These are phyloP conservation scores for Fusarium metavorans DNA, from an alignment of 2,329 filamentous ascomycete species.

Conservation along the genomic window DNA sequence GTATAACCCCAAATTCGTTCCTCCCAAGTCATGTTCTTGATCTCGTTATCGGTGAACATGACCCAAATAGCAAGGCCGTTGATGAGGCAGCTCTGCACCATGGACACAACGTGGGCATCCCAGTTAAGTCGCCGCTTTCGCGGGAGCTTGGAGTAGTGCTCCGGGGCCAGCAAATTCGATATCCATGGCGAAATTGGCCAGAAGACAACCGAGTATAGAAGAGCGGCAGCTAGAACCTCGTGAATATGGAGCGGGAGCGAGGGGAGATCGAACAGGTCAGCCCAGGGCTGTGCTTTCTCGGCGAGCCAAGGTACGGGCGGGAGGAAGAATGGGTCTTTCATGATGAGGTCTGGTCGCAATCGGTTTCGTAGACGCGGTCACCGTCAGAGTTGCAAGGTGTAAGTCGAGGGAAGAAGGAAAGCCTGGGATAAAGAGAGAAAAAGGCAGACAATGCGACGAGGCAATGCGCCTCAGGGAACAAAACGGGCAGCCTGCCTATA, in stretches of 20 bases:
- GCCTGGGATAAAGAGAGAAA: constrained; percentile 1
- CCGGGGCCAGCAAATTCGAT: constrained; percentile 71
- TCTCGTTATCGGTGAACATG: constrained; percentile 76
- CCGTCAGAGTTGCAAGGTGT: background rate
- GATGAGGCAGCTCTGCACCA: constrained; percentile 81
- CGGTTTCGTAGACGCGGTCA: background rate
- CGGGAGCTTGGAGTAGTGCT: constrained; percentile 72
- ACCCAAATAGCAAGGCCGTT: constrained; percentile 80
- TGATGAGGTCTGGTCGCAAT: constrained; percentile 50
- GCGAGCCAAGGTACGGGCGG: constrained; percentile 69
- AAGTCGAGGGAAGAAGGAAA: background rate
- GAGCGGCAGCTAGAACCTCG: constrained; percentile 75
- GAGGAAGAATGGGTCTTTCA: constrained; percentile 81
- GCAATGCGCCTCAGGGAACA: constrained; percentile 14
- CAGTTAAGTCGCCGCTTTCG: constrained; percentile 78
- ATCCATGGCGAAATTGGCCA: constrained; percentile 74
- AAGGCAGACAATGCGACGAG: constrained; percentile 4
- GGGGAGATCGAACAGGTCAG: constrained; percentile 70
- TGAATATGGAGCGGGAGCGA: constrained; percentile 82
- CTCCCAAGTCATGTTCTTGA: constrained; percentile 73
- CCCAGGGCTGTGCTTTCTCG: constrained; percentile 71
- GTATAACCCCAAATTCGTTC: constrained; percentile 84
- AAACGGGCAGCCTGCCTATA: constrained; percentile 3
- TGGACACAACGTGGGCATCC: constrained; percentile 88
- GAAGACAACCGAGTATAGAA: constrained; percentile 77